Evolutionary conservation across 352 stramenopile genomes (phyloP), one percentile per base, ranked within the genome.

Genomic region (Globisporangium heterothallicum): DNA sequence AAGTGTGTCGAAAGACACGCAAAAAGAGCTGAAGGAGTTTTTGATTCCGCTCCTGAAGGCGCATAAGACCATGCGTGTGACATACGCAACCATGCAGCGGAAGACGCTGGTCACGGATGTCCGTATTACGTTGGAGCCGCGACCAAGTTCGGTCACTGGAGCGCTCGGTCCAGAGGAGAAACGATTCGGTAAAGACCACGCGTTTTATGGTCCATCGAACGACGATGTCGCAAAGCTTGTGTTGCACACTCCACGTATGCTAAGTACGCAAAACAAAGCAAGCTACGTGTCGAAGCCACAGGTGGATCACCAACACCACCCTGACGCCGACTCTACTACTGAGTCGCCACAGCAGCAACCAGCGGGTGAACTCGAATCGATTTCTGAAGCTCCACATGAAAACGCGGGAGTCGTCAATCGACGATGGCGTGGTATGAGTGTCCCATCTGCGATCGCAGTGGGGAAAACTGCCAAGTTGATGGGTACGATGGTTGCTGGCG

Each of bases 41-140:
- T 26, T 92, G 13, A 40, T 92, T 38, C 82, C 82, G 29, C 49
- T 86, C 35, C 68, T 92, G 32, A 92, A 90, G 62, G 70, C 78
- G 8, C 70, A 88, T 36, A 78, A 80, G 32, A 70, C 72, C 27
- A 59, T 89, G 40, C 68, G 81, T 22, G 70, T 92, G 13, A 77
- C 73, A 42, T 92, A 85, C 51, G 66, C 72, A 24, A 86, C 73
- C 4, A 64, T 88, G 63, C 64, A 86, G 64, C 78, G 82, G 24
- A 78, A 75, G 42, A 89, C 81, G 13, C 57, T 93, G 0, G 79
- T 87, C 18, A 88, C 82, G 1, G 82, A 93, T 22, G 70, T 91
- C 27, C 78, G 81, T 8, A 66, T 93, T n/a, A 84, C 72, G 49
- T 65, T 93, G n/a, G 77, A 93, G 59, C 73, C 69, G 34, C 79